These are phyloP conservation scores for Pythium chondricola DNA, from an alignment of 352 stramenopile genomes.

Conservation along the genomic window DNA sequence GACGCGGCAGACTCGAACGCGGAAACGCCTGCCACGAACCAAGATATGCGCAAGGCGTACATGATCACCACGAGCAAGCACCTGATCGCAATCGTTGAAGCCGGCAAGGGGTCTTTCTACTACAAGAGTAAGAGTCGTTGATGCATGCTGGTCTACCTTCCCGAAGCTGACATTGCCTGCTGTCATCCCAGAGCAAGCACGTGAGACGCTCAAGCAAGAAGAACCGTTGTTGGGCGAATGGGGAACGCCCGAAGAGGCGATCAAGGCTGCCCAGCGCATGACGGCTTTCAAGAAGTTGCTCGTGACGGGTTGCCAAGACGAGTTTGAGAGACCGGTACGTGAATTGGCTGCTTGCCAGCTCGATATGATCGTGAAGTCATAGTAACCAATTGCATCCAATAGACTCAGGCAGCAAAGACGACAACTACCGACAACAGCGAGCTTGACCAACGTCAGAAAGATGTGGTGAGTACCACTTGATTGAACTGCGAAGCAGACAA, in stretches of 20 bases:
- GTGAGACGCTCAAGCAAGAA: slow-evolving; percentile 46
- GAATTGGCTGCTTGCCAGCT: neutral
- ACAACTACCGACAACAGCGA: slow-evolving; percentile 25
- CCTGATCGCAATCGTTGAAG: slow-evolving; percentile 44
- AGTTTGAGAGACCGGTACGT: slow-evolving; percentile 74
- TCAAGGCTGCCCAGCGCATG: slow-evolving; percentile 34
- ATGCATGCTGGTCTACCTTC: neutral
- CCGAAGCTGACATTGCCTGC: neutral
- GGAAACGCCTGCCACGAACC: neutral
- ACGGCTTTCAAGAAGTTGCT: slow-evolving; percentile 74
- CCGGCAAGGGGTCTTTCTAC: slow-evolving; percentile 39
- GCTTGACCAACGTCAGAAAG: slow-evolving; percentile 37
- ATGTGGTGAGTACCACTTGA: slow-evolving; percentile 52
- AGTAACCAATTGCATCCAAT: too few species aligned
- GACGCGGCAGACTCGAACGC: slow-evolving; percentile 17
- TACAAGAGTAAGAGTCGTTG: slow-evolving; percentile 38
- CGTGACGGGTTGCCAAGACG: slow-evolving; percentile 66
- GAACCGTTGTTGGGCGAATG: slow-evolving; percentile 65
- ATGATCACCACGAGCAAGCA: slow-evolving; percentile 29
- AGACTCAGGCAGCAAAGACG: slow-evolving; percentile 29
- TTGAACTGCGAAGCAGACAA: too few species aligned
- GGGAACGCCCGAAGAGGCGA: slow-evolving; percentile 34
- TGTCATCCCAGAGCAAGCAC: slow-evolving; percentile 32
- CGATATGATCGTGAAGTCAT: neutral
- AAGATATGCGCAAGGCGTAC: slow-evolving; percentile 25